Evolutionary conservation across 164 flowering plant genomes (phyloP).

Genomic region (Magnolia changhungtana): DNA sequence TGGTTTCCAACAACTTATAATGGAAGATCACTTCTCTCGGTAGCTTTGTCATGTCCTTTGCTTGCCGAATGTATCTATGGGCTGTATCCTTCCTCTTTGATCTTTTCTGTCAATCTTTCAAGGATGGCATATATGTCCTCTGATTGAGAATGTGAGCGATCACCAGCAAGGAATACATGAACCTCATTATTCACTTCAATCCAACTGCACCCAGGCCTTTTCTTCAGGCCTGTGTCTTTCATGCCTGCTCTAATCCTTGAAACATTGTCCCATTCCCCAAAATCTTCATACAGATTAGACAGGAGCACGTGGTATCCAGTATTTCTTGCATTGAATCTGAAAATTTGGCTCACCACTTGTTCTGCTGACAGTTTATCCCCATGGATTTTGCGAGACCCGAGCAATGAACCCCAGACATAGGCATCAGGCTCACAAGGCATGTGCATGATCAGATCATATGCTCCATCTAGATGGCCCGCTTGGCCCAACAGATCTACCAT

Average conservation of each 20-base stretch:
- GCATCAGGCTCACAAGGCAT: slow-evolving; percentile 44
- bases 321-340: slow-evolving; percentile 29
- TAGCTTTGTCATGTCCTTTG: slow-evolving; percentile 2
- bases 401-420: slow-evolving; percentile 48
- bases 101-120: slow-evolving; percentile 24
- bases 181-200: slow-evolving; percentile 31
- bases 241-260: slow-evolving; percentile 27
- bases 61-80: not conserved
- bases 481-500: slow-evolving; percentile 54
- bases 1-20: not conserved
- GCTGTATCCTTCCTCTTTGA: slow-evolving; percentile 16
- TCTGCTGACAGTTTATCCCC: slow-evolving; percentile 27
- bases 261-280: slow-evolving; percentile 26
- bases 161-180: slow-evolving; percentile 39
- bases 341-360: slow-evolving; percentile 30
- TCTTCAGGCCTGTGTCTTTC: slow-evolving; percentile 32
- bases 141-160: slow-evolving; percentile 31
- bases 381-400: slow-evolving; percentile 41
- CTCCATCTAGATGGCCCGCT: slow-evolving; percentile 34
- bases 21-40: not conserved
- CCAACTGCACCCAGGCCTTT: slow-evolving; percentile 53
- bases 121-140: slow-evolving; percentile 28
- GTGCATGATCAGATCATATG: slow-evolving; percentile 36
- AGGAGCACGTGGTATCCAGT: slow-evolving; percentile 40
- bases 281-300: slow-evolving; percentile 37